Evolutionary conservation across 352 stramenopile genomes (phyloP).

Genomic region (Poterioochromonas sp.): DNA sequence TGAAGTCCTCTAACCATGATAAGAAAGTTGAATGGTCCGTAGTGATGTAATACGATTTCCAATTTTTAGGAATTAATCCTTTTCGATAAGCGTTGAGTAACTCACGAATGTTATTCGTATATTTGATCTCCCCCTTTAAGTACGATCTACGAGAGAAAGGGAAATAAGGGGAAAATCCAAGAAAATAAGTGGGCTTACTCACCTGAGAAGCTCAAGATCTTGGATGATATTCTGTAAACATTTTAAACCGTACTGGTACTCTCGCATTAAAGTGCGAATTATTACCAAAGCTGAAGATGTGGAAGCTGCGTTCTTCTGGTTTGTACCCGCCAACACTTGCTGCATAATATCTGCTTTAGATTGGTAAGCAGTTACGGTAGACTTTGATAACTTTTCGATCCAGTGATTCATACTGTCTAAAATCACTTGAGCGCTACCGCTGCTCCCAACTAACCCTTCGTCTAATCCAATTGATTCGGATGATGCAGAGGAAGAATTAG

Average conservation of each 20-base stretch:
- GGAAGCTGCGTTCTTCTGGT: constrained; percentile 20
- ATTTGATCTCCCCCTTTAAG: constrained; percentile 66
- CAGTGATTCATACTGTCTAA: not conserved
- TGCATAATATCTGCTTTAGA: no score
- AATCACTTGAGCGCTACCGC: not conserved
- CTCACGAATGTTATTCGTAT: constrained; percentile 56
- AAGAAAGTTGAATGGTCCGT: not conserved
- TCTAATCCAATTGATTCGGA: not conserved
- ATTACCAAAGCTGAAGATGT: constrained; percentile 51
- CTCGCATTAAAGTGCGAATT: constrained; percentile 75
- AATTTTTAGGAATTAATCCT: constrained; percentile 6
- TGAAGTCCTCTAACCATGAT: constrained; percentile 5
- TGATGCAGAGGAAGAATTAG: not conserved
- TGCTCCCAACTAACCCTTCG: no score
- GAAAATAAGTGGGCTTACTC: not conserved
- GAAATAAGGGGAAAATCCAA: not conserved
- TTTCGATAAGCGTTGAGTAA: not conserved
- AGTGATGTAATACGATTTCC: not conserved
- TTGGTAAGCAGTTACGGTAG: no score
- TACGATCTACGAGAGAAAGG: constrained; percentile 47
- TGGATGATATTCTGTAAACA: constrained; percentile 58
- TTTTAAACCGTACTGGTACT: constrained; percentile 61
- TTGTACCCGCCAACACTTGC: not conserved
- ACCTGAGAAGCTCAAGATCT: constrained; percentile 56
- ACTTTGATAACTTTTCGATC: not conserved